Conservation (phyloP, 768 basidiomycete genomes). For the Suillus brevipes region DNA sequence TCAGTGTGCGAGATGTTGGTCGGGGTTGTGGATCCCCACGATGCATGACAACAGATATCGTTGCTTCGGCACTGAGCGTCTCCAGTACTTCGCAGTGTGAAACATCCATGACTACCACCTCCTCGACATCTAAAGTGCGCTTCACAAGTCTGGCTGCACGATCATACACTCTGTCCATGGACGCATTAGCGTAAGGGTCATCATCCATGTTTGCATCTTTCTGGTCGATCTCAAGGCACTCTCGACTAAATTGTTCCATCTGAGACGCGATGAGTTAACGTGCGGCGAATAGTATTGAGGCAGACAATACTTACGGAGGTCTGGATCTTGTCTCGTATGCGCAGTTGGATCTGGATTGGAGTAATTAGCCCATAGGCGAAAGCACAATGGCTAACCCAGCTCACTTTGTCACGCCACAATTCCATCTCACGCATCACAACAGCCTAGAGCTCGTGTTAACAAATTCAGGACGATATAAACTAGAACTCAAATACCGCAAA, state of each 20-base stretch:
- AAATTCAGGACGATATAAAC: conserved; percentile 1
- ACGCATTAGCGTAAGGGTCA: conserved; percentile 28
- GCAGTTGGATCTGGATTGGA: conserved; percentile 70
- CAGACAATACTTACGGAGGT: conserved; percentile 58
- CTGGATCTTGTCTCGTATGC: conserved; percentile 89
- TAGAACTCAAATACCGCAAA: conserved; percentile 59
- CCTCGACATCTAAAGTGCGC: conserved; percentile 89
- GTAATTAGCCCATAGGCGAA: not conserved
- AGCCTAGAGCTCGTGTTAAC: conserved; percentile 41
- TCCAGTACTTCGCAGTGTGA: conserved; percentile 88
- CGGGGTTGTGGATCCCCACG: conserved; percentile 58
- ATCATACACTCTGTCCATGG: conserved; percentile 90
- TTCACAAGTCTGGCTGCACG: conserved; percentile 88
- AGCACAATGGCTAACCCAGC: conserved; percentile 4
- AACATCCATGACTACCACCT: conserved; percentile 89
- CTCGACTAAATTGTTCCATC: conserved; percentile 96
- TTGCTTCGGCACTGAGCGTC: conserved; percentile 57
- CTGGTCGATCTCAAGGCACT: conserved; percentile 87
- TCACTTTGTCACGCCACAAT: conserved; percentile 89
- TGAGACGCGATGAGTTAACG: conserved; percentile 25
- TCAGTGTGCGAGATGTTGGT: conserved; percentile 55
- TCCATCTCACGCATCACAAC: conserved; percentile 96
- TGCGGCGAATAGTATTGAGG: conserved; percentile 3
- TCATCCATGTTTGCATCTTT: conserved; percentile 28
- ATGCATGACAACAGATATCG: conserved; percentile 69